Conservation (phyloP, 1,284 basidiomycete genomes). For the Boletellus deceptivus region DNA sequence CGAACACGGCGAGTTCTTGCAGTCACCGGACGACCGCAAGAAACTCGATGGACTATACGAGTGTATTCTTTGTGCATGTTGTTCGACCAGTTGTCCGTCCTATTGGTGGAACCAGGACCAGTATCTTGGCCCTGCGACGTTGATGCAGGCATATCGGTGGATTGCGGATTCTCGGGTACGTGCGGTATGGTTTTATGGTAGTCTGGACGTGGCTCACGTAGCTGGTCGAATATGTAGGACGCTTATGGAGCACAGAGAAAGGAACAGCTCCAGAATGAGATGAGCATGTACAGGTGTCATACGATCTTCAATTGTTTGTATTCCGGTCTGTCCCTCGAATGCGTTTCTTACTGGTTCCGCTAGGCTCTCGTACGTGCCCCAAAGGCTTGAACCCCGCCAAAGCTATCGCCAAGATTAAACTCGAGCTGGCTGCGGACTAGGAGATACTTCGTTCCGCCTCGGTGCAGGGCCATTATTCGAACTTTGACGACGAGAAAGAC, state of each 20-base stretch:
- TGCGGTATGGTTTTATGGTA: constrained; percentile 8
- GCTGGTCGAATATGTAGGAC: constrained; percentile 51
- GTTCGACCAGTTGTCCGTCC: constrained; percentile 92
- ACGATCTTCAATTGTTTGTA: constrained; percentile 92
- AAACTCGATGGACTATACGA: constrained; percentile 99
- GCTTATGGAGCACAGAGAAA: constrained; percentile 78
- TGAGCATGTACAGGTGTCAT: constrained; percentile 92
- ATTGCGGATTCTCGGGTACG: constrained; percentile 92
- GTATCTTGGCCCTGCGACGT: constrained; percentile 94
- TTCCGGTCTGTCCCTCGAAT: not conserved
- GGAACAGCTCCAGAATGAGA: constrained; percentile 92
- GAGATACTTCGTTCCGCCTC: too few species aligned
- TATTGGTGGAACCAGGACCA: constrained; percentile 99
- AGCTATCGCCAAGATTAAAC: constrained; percentile 88
- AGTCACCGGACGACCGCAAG: constrained; percentile 88
- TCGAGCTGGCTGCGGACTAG: constrained; percentile 82
- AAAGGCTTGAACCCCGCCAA: constrained; percentile 92
- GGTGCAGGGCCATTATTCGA: too few species aligned
- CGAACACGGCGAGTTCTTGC: constrained; percentile 82
- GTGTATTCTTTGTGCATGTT: constrained; percentile 92
- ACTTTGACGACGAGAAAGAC: too few species aligned
- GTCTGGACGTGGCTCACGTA: not conserved
- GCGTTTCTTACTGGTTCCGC: not conserved
- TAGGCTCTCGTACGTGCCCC: constrained; percentile 87
- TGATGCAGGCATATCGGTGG: constrained; percentile 97